Conservation (phyloP, 306 rosid genomes). For the Lathyrus oleraceus region DNA sequence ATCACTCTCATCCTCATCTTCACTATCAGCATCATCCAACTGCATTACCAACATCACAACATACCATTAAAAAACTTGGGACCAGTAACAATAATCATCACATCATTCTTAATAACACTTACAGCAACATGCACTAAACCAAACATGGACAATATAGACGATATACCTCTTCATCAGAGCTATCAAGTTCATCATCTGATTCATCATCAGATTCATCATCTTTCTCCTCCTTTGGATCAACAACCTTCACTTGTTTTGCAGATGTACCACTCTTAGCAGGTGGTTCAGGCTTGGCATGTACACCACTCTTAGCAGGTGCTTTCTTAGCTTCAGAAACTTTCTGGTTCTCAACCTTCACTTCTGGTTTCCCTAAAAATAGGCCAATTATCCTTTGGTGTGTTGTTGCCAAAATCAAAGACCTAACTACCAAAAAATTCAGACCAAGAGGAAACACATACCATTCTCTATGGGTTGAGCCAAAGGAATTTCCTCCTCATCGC, state of each 20-base stretch:
- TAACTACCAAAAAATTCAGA: not conserved
- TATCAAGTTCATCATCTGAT: constrained; percentile 36
- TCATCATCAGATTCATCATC: constrained; percentile 54
- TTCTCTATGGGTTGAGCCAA: constrained; percentile 35
- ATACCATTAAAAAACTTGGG: not conserved
- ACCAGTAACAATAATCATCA: not conserved
- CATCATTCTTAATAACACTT: not conserved
- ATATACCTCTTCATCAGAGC: constrained; percentile 55
- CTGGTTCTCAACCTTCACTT: constrained; percentile 22
- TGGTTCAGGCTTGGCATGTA: not conserved
- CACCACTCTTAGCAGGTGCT: constrained; percentile 38
- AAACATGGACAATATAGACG: not conserved
- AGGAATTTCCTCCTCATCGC: constrained; percentile 47
- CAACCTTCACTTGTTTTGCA: constrained; percentile 57
- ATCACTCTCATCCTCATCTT: constrained; percentile 46
- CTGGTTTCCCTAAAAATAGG: constrained; percentile 51
- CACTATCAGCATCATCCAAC: constrained; percentile 49
- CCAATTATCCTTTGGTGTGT: not conserved
- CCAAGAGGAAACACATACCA: constrained; percentile 46
- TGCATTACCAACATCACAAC: constrained; percentile 8
- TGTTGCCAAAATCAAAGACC: not conserved
- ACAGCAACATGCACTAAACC: not conserved
- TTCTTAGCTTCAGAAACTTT: constrained; percentile 43
- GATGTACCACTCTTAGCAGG: constrained; percentile 42
- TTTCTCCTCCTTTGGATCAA: constrained; percentile 52